Evolutionary conservation across 2,329 filamentous ascomycete genomes (phyloP).

Genomic region (Cercospora zeae-maydis): DNA sequence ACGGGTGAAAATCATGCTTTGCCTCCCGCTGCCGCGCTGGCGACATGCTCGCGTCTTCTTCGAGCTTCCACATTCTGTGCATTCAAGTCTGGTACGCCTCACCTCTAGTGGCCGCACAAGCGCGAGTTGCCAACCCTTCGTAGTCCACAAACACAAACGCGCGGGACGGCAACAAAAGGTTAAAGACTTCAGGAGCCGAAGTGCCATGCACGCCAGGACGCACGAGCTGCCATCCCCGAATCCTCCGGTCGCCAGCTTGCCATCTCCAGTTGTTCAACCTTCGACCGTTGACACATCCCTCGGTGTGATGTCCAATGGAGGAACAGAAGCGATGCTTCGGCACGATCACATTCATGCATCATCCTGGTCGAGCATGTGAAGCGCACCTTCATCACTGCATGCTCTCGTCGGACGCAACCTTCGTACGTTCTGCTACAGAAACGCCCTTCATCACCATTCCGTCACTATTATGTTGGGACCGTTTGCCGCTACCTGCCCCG

Average conservation of each 20-base stretch:
- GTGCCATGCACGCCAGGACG: background rate
- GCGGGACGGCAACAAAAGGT: background rate
- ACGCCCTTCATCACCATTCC: background rate
- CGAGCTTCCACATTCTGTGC: background rate
- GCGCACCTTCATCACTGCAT: background rate
- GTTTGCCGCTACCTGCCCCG: background rate
- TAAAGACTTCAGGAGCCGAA: background rate
- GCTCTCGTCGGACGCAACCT: background rate
- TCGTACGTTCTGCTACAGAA: background rate
- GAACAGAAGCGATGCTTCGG: background rate
- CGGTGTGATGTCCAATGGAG: slow-evolving; percentile 2
- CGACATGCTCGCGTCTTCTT: background rate
- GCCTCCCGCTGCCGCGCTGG: background rate
- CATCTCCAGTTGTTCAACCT: background rate
- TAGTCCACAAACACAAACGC: background rate
- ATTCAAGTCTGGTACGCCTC: background rate
- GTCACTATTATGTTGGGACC: background rate
- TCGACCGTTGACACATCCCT: background rate
- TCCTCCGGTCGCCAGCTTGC: background rate
- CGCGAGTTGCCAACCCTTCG: background rate
- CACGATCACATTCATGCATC: background rate
- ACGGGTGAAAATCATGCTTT: background rate
- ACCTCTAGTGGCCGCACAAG: background rate
- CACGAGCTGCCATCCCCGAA: slow-evolving; percentile 1
- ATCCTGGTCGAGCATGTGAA: slow-evolving; percentile 1